These are phyloP conservation scores for Rhynchosporium secalis DNA, from an alignment of 2,329 filamentous ascomycete genomes.

Conservation along the genomic window DNA sequence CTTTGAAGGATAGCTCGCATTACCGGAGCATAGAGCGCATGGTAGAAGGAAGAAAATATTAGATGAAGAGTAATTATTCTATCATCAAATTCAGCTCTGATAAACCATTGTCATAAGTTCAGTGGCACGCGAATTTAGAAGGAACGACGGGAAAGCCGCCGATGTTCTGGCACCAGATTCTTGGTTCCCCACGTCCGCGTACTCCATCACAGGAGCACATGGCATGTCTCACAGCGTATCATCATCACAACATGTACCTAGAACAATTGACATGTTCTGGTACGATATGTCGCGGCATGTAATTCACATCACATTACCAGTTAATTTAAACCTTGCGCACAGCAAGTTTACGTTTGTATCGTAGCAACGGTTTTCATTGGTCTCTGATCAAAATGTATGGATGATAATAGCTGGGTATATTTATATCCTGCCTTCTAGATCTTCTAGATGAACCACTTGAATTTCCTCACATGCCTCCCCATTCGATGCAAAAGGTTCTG, in stretches of 20 bases:
- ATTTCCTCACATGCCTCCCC: constrained; percentile 76
- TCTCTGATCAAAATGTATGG: background rate
- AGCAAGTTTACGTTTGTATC: too few species aligned
- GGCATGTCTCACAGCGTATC: background rate
- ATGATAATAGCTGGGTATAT: constrained; percentile 3
- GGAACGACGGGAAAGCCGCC: background rate
- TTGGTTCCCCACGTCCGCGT: constrained; percentile 17
- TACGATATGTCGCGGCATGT: too few species aligned
- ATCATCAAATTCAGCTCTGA: background rate
- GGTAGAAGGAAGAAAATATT: constrained; percentile 12
- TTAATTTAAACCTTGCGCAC: too few species aligned
- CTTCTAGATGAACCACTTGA: background rate
- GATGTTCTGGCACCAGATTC: constrained; percentile 10
- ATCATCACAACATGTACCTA: background rate
- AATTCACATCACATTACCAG: too few species aligned
- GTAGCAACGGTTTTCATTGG: background rate
- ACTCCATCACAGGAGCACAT: constrained; percentile 14
- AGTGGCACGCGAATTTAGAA: constrained; percentile 13
- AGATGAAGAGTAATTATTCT: background rate
- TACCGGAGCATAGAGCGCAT: constrained; percentile 18
- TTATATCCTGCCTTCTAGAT: background rate
- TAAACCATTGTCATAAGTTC: constrained; percentile 2
- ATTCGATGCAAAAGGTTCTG: constrained; percentile 83
- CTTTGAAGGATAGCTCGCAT: constrained; percentile 4
- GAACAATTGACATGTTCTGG: background rate